A percentile compares a stretch with the other conserved stretches of the same genome.
Conservation (phyloP, 2,329 filamentous ascomycete genomes). For the Nothopassalora personata region DNA sequence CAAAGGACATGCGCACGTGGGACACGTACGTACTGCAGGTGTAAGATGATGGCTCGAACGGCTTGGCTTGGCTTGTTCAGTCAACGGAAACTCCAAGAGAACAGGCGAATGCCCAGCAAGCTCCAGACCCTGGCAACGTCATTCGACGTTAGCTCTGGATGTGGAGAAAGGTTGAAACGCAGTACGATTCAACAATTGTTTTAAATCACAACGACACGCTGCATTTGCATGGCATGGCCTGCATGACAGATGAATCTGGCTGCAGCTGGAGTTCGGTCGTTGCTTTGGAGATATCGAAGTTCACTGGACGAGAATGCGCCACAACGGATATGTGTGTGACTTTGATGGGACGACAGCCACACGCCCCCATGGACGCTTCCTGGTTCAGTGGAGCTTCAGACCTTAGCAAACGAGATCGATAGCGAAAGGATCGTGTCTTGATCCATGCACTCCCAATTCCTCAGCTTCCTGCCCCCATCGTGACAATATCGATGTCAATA, state of each 20-base stretch:
- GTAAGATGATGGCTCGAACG: slow-evolving; percentile 1
- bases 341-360: not conserved
- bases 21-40: not conserved
- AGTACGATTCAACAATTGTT: not conserved
- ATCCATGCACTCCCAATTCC: not conserved
- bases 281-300: not conserved
- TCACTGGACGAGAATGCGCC: not conserved
- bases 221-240: not conserved
- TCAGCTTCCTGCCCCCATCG: not conserved
- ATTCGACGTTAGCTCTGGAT: not conserved
- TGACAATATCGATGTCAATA: not conserved
- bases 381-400: not conserved
- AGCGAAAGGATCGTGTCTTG: not conserved
- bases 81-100: not conserved
- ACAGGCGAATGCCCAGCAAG: not conserved
- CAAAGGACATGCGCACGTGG: slow-evolving; percentile 18
- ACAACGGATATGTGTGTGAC: not conserved
- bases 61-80: not conserved
- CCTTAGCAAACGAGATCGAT: slow-evolving; percentile 4
- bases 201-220: not conserved
- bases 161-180: not conserved
- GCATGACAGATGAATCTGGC: not conserved
- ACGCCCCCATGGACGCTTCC: not conserved
- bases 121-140: not conserved
- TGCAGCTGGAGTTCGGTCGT: not conserved